Evolutionary conservation across 2,329 filamentous ascomycete species (phyloP).

Genomic region (Aspergillus tamarii): DNA sequence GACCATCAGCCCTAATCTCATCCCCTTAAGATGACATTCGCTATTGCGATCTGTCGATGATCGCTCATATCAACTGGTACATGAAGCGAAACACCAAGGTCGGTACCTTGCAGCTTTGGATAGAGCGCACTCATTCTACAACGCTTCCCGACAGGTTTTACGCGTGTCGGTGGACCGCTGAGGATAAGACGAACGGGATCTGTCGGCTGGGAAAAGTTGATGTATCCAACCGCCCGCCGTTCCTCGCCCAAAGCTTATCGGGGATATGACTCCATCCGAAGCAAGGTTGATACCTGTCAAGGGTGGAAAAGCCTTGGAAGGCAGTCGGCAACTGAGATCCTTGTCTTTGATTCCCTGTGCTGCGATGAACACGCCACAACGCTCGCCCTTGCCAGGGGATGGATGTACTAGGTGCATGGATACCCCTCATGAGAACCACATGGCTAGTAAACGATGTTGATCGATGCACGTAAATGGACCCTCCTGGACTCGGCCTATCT

Average conservation of each 20-base stretch:
- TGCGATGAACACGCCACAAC: background rate
- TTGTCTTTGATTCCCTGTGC: background rate
- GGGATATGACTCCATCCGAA: background rate
- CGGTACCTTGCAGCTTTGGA: background rate
- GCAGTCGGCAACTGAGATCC: background rate
- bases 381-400: background rate
- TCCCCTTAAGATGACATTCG: background rate
- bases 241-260: constrained; percentile 1
- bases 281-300: constrained; percentile 1
- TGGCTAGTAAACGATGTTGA: background rate
- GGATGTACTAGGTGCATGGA: background rate
- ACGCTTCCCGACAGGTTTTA: background rate
- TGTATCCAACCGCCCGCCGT: background rate
- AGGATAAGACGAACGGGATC: background rate
- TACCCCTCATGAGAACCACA: background rate
- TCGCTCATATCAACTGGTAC: background rate
- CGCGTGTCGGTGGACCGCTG: background rate
- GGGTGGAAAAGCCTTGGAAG: background rate
- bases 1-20: background rate
- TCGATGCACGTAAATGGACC: background rate
- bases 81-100: background rate
- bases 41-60: background rate
- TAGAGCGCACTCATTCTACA: background rate
- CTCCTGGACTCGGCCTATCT: background rate
- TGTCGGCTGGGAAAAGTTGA: background rate